Evolutionary conservation across 352 stramenopile genomes (phyloP), one percentile per base, ranked within the genome.

Genomic region (Pythium chondricola): DNA sequence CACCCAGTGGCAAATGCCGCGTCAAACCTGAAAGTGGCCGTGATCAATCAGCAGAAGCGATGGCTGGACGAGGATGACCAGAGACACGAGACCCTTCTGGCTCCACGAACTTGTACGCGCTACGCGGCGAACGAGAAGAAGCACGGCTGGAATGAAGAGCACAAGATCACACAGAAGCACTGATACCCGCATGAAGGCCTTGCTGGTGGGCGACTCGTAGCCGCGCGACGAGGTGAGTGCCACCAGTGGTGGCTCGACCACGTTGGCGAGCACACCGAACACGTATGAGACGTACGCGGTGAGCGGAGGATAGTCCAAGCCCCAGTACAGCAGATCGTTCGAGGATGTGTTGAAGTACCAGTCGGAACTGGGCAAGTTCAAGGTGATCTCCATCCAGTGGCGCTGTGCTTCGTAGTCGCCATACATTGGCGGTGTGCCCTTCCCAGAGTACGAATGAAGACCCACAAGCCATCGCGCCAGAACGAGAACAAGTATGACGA

Each of bases 381-480:
- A 78, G 24, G 96, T 98, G 40, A 99, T 75, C 74, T 99, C 96
- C 95, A 99, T 99, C 96, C 96, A 99, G 70, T 99, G 96, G 29
- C 96, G 87, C 67, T 99, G 96, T 3, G 96, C 96, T 63, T 99
- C 96, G 69, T 97, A 99, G 65, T 99, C 96, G 30, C 96, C 96
- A 58, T 94, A 96, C 73, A 95, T 88, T 16, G 87, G 84, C 37
- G 79, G 67, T 29, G 63, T 87, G 39, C 47, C 43, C n/a, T 69
- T 70, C 14, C 85, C 85, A 7, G 83, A 95, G 71, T 93, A 96
- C 47, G 69, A 75, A 43, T 93, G 74, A 5, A 95, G 63, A 0
- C 80, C 75, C 10, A 93, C 77, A 25, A 90, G 33, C 76, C 83
- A 94, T 14, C 85, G 74, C 24, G 86, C 42, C 5, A 92, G 55